phyloP scores from a whole-genome alignment of 2,329 filamentous ascomycete species.

The Aspergillus sp. region DNA sequence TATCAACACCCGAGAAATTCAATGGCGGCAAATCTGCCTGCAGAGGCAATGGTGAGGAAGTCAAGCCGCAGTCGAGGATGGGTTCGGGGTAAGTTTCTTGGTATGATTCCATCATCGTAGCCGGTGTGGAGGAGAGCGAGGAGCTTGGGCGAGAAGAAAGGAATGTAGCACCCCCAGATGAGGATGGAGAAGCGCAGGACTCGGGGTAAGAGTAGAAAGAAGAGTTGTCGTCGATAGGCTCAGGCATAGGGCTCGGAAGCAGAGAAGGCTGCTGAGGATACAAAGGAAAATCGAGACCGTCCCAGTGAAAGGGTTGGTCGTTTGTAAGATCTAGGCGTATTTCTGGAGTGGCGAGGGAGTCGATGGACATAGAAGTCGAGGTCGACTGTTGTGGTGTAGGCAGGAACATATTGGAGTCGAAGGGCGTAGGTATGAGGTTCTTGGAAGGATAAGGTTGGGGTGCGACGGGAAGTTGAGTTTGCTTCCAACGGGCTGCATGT shows the following conservation, averaged over 20 bases:
- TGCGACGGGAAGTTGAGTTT: conserved; percentile 14
- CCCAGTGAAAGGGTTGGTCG: conserved; percentile 29
- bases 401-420: conserved; percentile 17
- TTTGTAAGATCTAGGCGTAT: conserved; percentile 28
- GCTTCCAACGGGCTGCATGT: conserved; percentile 20
- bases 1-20: conserved; percentile 18
- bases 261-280: conserved; percentile 22
- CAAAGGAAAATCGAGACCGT: conserved; percentile 28
- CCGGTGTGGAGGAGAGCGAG: conserved; percentile 28
- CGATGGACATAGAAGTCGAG: conserved; percentile 31
- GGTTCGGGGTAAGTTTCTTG: conserved; percentile 15
- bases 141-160: conserved; percentile 24
- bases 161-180: conserved; percentile 28
- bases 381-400: conserved; percentile 21
- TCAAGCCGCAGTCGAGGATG: conserved; percentile 25
- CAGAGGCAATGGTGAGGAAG: conserved; percentile 29
- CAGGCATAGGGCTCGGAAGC: conserved; percentile 28
- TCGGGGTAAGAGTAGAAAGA: conserved; percentile 38
- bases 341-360: conserved; percentile 27
- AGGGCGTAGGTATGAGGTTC: conserved; percentile 13
- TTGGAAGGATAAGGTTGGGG: conserved; percentile 17
- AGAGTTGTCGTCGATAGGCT: conserved; percentile 33
- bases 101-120: conserved; percentile 29
- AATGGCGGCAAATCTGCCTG: conserved; percentile 26
- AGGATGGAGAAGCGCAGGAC: conserved; percentile 38